Conservation (phyloP, 2,329 filamentous ascomycete genomes). For the Ophiostoma sp. region DNA sequence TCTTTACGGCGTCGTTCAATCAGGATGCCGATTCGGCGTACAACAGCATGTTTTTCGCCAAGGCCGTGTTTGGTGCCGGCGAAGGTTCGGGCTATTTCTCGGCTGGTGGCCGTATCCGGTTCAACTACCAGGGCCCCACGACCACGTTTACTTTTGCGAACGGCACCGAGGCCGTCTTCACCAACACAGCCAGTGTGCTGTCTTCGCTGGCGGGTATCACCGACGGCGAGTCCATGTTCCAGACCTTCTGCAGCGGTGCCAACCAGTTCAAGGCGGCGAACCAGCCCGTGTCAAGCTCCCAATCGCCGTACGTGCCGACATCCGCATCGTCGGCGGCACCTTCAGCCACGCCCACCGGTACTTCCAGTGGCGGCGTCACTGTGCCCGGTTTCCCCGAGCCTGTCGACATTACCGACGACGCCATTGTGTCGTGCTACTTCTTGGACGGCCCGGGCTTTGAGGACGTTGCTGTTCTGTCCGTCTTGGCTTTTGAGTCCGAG, state of each 20-base stretch:
- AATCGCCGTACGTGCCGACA: background rate
- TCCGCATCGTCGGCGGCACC: background rate
- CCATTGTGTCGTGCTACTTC: conserved; percentile 40
- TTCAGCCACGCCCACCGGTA: background rate
- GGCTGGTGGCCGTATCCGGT: conserved; percentile 37
- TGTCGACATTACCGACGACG: conserved; percentile 35
- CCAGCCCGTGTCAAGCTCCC: background rate
- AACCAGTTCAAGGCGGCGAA: background rate
- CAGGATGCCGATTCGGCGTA: conserved; percentile 39
- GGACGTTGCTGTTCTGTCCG: conserved; percentile 39
- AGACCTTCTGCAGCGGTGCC: conserved; percentile 37
- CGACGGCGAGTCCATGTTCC: conserved; percentile 39
- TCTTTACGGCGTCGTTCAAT: conserved; percentile 42
- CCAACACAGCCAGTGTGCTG: conserved; percentile 39
- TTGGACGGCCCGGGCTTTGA: conserved; percentile 36
- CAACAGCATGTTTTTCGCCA: conserved; percentile 42
- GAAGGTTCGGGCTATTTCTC: conserved; percentile 36
- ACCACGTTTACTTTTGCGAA: conserved; percentile 43
- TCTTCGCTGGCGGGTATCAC: conserved; percentile 36
- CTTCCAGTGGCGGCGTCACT: background rate
- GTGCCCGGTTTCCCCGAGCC: conserved; percentile 35
- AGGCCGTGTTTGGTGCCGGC: conserved; percentile 30
- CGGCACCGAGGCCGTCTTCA: conserved; percentile 36
- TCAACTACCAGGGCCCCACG: conserved; percentile 37
- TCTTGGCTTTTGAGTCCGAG: conserved; percentile 34